A percentile compares a stretch with the other conserved stretches of the same genome.
Conservation (phyloP, 2,329 filamentous ascomycete species). For the Fusarium sp. region DNA sequence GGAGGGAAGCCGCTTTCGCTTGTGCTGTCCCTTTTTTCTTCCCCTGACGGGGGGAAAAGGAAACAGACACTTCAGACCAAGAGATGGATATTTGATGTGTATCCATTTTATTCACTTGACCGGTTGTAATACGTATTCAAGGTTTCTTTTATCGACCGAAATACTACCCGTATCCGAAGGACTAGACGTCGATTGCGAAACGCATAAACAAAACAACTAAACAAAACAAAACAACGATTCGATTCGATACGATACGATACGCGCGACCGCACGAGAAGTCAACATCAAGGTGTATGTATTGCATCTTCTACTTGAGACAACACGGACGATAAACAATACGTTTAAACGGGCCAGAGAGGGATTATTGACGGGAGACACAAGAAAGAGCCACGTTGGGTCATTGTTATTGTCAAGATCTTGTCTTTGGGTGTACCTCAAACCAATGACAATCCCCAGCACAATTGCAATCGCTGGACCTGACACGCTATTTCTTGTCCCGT, state of each 20-base stretch:
- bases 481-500: conserved; percentile 10
- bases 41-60: conserved; percentile 47
- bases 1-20: conserved; percentile 25
- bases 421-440: background rate
- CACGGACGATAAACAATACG: background rate
- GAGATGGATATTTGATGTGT: conserved; percentile 16
- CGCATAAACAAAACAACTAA: conserved; percentile 15
- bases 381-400: background rate
- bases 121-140: conserved; percentile 6
- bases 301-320: conserved; percentile 1
- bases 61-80: conserved; percentile 4
- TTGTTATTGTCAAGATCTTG: conserved; percentile 3
- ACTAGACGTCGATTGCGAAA: conserved; percentile 19
- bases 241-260: conserved; percentile 10
- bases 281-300: conserved; percentile 23
- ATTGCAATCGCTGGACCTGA: background rate
- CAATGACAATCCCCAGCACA: background rate
- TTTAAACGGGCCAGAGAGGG: background rate
- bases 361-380: background rate
- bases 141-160: background rate
- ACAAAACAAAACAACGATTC: conserved; percentile 7
- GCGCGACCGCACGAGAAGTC: conserved; percentile 8
- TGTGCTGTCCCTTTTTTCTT: conserved; percentile 34
- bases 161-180: background rate
- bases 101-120: conserved; percentile 9